Percentiles rank a stretch among this genome's conserved stretches.
phyloP scores from a whole-genome alignment of 768 basidiomycete species.

The Boletellus ananas region DNA sequence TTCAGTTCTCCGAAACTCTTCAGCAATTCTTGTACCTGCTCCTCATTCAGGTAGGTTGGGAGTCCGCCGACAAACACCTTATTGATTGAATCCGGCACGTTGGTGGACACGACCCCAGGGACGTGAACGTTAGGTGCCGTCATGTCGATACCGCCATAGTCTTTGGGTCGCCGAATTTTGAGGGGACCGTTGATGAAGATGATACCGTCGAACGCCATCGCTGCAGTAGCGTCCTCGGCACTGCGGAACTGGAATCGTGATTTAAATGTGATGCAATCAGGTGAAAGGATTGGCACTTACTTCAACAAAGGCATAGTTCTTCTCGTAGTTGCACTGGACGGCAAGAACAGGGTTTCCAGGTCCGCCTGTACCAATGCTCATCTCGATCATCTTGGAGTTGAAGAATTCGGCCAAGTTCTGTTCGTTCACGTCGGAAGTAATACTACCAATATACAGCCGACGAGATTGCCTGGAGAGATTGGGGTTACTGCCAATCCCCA shows the following conservation, averaged over 20 bases:
- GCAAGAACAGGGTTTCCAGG: slow-evolving; percentile 89
- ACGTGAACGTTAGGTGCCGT: slow-evolving; percentile 70
- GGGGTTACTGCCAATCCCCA: slow-evolving; percentile 83
- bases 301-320: slow-evolving; percentile 98
- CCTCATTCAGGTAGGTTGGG: slow-evolving; percentile 94
- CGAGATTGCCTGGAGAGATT: slow-evolving; percentile 92
- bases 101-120: slow-evolving; percentile 93
- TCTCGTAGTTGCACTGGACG: slow-evolving; percentile 97
- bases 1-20: slow-evolving; percentile 97
- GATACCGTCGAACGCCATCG: slow-evolving; percentile 96
- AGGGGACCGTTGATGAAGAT: slow-evolving; percentile 94
- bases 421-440: slow-evolving; percentile 92
- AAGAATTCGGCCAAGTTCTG: slow-evolving; percentile 91
- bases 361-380: slow-evolving; percentile 77
- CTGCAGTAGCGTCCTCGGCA: slow-evolving; percentile 92
- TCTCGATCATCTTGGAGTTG: slow-evolving; percentile 93
- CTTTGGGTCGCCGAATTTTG: slow-evolving; percentile 96
- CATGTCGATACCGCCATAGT: slow-evolving; percentile 81
- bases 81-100: slow-evolving; percentile 96
- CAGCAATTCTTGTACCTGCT: slow-evolving; percentile 96
- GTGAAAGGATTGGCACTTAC: slow-evolving; percentile 41
- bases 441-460: slow-evolving; percentile 94
- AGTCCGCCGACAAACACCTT: slow-evolving; percentile 97
- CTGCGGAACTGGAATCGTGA: slow-evolving; percentile 79
- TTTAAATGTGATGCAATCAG: slow-evolving; percentile 6